Conservation (phyloP, 208 protist species). For the Leishmania major region DNA sequence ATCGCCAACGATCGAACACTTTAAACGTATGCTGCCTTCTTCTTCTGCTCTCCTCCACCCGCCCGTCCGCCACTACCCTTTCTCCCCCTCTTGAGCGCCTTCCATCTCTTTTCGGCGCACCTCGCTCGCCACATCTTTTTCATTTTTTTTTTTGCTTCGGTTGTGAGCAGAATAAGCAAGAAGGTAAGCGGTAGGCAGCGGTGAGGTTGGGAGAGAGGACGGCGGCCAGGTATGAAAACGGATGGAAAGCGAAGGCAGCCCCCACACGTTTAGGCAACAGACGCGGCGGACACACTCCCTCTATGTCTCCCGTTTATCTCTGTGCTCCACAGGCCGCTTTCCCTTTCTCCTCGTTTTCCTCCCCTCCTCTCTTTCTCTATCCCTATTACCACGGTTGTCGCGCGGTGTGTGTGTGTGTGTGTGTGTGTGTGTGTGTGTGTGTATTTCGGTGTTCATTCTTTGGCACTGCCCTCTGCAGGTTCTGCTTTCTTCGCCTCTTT, state of each 20-base stretch:
- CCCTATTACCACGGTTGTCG: not conserved
- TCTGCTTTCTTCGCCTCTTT: not conserved
- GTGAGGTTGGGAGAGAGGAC: not conserved
- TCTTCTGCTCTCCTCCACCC: not conserved
- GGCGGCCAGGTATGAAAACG: not conserved
- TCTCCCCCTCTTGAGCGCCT: not conserved
- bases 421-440: too few species aligned
- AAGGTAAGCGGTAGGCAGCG: not conserved
- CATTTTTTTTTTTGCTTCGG: not conserved
- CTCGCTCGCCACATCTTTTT: constrained; percentile 1
- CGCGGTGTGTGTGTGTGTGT: not conserved
- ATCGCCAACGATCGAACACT: not conserved
- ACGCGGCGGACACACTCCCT: not conserved
- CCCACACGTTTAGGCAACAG: not conserved
- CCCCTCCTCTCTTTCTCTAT: not conserved
- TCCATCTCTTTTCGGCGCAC: not conserved
- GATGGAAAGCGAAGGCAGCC: not conserved
- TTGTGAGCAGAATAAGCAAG: not conserved
- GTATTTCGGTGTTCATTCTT: not conserved
- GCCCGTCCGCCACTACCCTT: too few species aligned
- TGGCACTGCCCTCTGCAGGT: not conserved
- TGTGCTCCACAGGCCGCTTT: not conserved
- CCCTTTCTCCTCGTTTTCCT: not conserved
- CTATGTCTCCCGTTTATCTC: not conserved
- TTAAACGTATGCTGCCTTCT: not conserved